These are phyloP conservation scores for Fusarium avenaceum DNA, from an alignment of 2,329 filamentous ascomycete species.

Conservation along the genomic window DNA sequence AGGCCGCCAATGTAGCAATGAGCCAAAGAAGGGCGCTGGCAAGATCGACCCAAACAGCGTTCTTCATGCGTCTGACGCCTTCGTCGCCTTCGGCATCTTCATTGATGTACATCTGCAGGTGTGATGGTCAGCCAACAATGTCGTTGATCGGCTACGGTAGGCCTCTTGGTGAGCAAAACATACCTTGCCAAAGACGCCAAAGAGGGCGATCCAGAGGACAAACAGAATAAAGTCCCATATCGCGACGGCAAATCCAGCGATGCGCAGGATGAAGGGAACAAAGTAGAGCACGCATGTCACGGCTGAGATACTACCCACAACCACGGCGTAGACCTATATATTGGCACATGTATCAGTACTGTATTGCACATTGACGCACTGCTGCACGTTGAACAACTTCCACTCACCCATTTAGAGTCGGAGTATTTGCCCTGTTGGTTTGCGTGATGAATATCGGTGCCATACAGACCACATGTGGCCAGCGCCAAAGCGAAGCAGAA, in stretches of 20 bases:
- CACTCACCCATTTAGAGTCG: constrained; percentile 78
- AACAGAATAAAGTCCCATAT: constrained; percentile 79
- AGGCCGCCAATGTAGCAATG: constrained; percentile 68
- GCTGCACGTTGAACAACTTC: not conserved
- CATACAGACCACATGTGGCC: constrained; percentile 84
- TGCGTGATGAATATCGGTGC: constrained; percentile 72
- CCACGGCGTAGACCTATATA: constrained; percentile 75
- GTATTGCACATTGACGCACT: constrained; percentile 1
- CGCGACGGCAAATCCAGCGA: constrained; percentile 65
- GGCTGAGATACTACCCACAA: constrained; percentile 75
- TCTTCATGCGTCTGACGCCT: constrained; percentile 82
- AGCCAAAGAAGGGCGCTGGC: constrained; percentile 83
- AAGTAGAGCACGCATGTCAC: constrained; percentile 75
- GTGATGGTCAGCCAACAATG: constrained; percentile 32
- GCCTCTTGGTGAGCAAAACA: constrained; percentile 15
- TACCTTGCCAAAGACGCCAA: constrained; percentile 83
- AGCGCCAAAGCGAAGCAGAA: constrained; percentile 82
- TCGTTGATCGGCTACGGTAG: constrained; percentile 9
- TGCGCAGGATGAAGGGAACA: constrained; percentile 70
- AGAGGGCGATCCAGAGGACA: constrained; percentile 83
- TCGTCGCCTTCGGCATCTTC: constrained; percentile 73
- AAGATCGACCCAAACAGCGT: constrained; percentile 87
- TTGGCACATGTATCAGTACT: constrained; percentile 25
- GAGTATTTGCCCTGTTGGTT: constrained; percentile 62
- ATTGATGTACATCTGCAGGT: constrained; percentile 74